Evolutionary conservation across 441 rosid species (phyloP).

Genomic region (Theobroma grandiflorum): DNA sequence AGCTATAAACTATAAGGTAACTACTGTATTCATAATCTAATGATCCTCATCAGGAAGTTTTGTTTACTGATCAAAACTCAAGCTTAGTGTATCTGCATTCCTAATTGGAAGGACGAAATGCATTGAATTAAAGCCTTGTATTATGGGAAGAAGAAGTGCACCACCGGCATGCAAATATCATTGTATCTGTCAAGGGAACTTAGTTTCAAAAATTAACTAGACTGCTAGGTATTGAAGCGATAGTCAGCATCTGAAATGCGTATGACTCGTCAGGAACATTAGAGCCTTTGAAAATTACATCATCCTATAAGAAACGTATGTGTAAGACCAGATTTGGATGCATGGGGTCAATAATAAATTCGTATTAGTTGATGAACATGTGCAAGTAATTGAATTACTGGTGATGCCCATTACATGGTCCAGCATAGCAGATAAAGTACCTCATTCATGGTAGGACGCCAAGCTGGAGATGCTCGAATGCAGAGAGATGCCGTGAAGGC

Average conservation of each 20-base stretch:
- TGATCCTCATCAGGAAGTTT: conserved; percentile 28
- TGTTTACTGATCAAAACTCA: neutral
- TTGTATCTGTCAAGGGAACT: neutral
- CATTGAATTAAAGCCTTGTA: conserved; percentile 23
- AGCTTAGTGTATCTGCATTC: neutral
- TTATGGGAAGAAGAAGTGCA: conserved; percentile 1
- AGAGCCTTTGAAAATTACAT: neutral
- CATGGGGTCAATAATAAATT: neutral
- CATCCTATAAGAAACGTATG: neutral
- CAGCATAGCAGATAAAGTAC: conserved; percentile 37
- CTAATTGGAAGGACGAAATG: neutral
- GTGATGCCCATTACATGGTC: conserved; percentile 4
- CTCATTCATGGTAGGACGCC: conserved; percentile 93
- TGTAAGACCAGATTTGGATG: neutral
- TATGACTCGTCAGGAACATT: neutral
- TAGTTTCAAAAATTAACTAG: neutral
- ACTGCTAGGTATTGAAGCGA: neutral
- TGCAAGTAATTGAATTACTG: conserved; percentile 5
- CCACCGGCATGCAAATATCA: conserved; percentile 17
- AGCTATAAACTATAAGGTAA: conserved; percentile 28
- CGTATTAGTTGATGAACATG: neutral
- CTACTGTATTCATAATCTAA: conserved; percentile 31
- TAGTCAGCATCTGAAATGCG: neutral
- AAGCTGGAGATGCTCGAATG: conserved; percentile 71
- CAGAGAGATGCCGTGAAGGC: conserved; percentile 86